Base-by-base conservation (phyloP, 768 basidiomycete genomes). In the Hygrocybe coccinea region DNA sequence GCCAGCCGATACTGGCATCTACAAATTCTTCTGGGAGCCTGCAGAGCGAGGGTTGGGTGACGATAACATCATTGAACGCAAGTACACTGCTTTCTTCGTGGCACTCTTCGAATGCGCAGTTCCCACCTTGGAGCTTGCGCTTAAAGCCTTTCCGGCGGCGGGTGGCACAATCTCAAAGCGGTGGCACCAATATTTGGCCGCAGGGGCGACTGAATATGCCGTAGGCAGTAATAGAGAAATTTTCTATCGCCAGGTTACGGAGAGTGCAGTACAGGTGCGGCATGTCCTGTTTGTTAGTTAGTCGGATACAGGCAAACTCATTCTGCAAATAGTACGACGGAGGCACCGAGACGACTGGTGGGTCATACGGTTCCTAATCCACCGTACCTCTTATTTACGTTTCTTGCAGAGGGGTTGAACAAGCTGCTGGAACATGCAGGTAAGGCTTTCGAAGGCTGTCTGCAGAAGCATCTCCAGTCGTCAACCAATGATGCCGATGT, bases 181-280 rank as follows among this genome's bases (percentile, higher is more conserved):
- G 39, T 53, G 52, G 52, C 52, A 33, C 11, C 9, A 53, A 44
- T 53, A 53, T 29, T 53, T 53, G 41, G 52, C 52, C 29, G 15
- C 15, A 19, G 52, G 33, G 12, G 52, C 52, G 25, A 53, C 52
- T 19, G 39, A 43, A 43, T 17, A 53, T 53, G 38, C 21, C n/a
- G 52, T 53, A n/a, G 52, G 52, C 29, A 24, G 17, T 9, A 38
- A 53, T 9, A 37, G 52, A 25, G 25, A 25, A 15, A 53, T 6
- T 11, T 53, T 53, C 39, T 53, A 53, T 53, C 10, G 33, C 21
- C 41, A 33, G n/a, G 52, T 53, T 34, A 38, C 24, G 9, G 9
- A 5, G 10, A 15, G 6, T 8, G 52, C 52, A 15, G 15, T 19
- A 17, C 41, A 14, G 52, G 52, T 53, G 39, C 48, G 11, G 15